phyloP scores from a whole-genome alignment of 805 yeast genomes.

The Candida argentea region DNA sequence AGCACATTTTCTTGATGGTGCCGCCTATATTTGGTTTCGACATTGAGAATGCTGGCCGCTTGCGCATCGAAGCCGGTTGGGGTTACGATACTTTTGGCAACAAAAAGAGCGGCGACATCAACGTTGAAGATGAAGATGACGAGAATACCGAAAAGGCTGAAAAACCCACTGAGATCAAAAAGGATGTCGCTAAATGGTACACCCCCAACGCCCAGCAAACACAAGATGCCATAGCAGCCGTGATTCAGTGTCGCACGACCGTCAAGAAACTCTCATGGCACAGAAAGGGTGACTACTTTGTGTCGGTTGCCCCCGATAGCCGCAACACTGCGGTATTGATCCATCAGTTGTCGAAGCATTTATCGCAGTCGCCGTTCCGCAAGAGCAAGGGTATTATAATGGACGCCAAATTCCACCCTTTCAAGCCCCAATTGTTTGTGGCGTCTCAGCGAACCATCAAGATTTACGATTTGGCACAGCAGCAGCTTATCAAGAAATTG shows the following conservation, averaged over 20 bases:
- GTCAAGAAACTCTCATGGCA: slow-evolving; percentile 90
- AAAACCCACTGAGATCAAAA: slow-evolving; percentile 16
- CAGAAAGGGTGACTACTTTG: slow-evolving; percentile 93
- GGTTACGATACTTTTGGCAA: slow-evolving; percentile 66
- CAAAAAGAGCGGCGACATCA: slow-evolving; percentile 32
- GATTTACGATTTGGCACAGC: slow-evolving; percentile 83
- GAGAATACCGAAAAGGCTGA: slow-evolving; percentile 5
- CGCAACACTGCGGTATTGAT: slow-evolving; percentile 82
- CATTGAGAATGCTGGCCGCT: slow-evolving; percentile 70
- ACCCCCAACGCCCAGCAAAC: slow-evolving; percentile 60
- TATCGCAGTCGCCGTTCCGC: slow-evolving; percentile 91
- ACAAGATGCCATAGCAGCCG: slow-evolving; percentile 58
- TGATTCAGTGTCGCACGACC: slow-evolving; percentile 54
- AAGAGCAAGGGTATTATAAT: slow-evolving; percentile 88
- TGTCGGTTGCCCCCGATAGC: slow-evolving; percentile 91
- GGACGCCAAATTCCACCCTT: slow-evolving; percentile 96
- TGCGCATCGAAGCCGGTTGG: slow-evolving; percentile 81
- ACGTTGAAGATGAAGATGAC: slow-evolving; percentile 17
- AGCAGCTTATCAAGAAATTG: slow-evolving; percentile 70
- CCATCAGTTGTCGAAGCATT: slow-evolving; percentile 90
- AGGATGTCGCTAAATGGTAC: slow-evolving; percentile 69
- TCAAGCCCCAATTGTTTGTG: slow-evolving; percentile 86
- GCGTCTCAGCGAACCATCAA: slow-evolving; percentile 90
- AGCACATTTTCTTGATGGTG: slow-evolving; percentile 62
- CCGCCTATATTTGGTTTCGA: slow-evolving; percentile 91